These are phyloP conservation scores for Pseudozyma pruni DNA, from an alignment of 1,284 basidiomycete species.

Conservation along the genomic window DNA sequence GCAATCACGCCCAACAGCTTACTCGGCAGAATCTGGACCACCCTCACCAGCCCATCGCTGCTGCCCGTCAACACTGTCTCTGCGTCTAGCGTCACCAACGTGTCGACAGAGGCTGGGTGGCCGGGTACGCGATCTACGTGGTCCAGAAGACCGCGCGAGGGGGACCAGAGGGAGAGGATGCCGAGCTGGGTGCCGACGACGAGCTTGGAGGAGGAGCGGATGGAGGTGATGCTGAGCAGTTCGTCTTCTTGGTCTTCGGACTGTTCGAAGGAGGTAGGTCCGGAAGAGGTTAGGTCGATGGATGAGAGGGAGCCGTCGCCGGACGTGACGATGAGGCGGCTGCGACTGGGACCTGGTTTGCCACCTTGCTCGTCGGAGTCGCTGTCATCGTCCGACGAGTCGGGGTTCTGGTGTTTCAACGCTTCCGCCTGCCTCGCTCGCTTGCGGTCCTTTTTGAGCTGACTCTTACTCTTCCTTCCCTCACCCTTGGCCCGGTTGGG, in stretches of 20 bases:
- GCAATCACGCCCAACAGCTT: constrained; percentile 89
- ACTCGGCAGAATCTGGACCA: constrained; percentile 88
- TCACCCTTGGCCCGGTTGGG: constrained; percentile 13
- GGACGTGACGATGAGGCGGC: constrained; percentile 68
- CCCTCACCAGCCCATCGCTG: constrained; percentile 89
- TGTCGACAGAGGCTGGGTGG: constrained; percentile 75
- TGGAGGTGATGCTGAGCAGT: constrained; percentile 81
- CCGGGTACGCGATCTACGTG: constrained; percentile 93
- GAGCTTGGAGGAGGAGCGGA: constrained; percentile 82
- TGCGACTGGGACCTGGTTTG: constrained; percentile 18
- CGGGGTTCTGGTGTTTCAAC: constrained; percentile 7
- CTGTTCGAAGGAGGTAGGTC: constrained; percentile 77
- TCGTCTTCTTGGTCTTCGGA: constrained; percentile 94
- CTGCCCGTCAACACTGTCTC: constrained; percentile 85
- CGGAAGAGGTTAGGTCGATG: constrained; percentile 73
- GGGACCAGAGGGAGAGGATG: constrained; percentile 89
- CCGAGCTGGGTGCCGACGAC: constrained; percentile 91
- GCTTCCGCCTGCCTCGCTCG: constrained; percentile 3
- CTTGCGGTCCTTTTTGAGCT: constrained; percentile 26
- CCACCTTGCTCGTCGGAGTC: not conserved
- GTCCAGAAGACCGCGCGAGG: constrained; percentile 85
- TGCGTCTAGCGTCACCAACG: constrained; percentile 75
- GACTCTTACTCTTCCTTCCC: constrained; percentile 30
- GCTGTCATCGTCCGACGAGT: constrained; percentile 1
- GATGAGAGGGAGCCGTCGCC: constrained; percentile 91